These are phyloP conservation scores for Scleromitrula shiraiana DNA, from an alignment of 2,329 filamentous ascomycete genomes.

Conservation along the genomic window DNA sequence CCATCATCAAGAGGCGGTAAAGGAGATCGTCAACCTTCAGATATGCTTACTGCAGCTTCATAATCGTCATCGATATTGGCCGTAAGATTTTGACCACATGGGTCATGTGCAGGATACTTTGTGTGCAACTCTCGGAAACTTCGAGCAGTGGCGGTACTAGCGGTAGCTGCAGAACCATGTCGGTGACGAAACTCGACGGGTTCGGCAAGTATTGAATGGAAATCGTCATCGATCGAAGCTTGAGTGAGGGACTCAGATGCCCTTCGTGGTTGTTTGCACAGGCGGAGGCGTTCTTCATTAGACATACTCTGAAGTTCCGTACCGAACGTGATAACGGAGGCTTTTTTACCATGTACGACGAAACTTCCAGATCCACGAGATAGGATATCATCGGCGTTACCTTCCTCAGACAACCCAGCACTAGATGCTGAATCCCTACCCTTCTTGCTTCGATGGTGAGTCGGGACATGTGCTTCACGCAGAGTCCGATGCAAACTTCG, in stretches of 20 bases:
- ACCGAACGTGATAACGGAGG: constrained; percentile 92
- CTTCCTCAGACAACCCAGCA: constrained; percentile 37
- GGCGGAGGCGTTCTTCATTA: constrained; percentile 62
- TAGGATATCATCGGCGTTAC: constrained; percentile 56
- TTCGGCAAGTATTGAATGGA: constrained; percentile 42
- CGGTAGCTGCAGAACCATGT: constrained; percentile 54
- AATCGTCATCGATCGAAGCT: constrained; percentile 37
- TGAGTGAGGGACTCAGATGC: constrained; percentile 27
- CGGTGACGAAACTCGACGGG: constrained; percentile 37
- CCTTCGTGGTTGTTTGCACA: constrained; percentile 47
- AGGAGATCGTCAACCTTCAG: constrained; percentile 49
- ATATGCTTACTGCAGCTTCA: constrained; percentile 51
- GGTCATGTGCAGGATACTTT: constrained; percentile 46
- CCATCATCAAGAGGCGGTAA: constrained; percentile 41
- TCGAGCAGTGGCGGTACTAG: constrained; percentile 57
- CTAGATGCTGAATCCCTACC: constrained; percentile 65
- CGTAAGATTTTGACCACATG: constrained; percentile 28
- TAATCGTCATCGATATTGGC: constrained; percentile 41
- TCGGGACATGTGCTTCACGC: constrained; percentile 64
- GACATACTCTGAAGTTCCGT: constrained; percentile 77
- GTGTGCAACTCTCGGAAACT: constrained; percentile 58
- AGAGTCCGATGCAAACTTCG: constrained; percentile 85
- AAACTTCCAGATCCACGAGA: constrained; percentile 79
- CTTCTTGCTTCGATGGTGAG: constrained; percentile 64
- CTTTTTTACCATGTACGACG: constrained; percentile 95